Base-by-base conservation (phyloP, 495 filamentous ascomycete genomes). In the Entonaema liquescens region DNA sequence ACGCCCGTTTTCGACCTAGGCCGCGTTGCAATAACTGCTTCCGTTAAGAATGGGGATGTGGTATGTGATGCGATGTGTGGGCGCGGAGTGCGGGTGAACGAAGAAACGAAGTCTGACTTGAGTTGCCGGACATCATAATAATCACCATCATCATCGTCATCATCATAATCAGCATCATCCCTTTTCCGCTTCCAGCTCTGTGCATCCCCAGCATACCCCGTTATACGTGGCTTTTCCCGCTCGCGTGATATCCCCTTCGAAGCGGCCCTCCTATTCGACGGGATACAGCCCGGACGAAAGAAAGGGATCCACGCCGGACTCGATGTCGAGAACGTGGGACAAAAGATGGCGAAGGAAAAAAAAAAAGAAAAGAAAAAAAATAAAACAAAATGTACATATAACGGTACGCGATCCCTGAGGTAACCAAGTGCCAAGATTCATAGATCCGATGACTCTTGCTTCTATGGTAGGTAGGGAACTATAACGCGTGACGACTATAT, bases 121-220 rank as follows among this genome's bases (percentile, higher is more conserved):
- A n/a, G 8, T 47, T 47, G 42, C 42, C 42, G 19, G 42, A 11
- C 9, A 23, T 47, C 42, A 23, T 17, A n/a, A 47, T 11, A n/a
- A 47, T 47, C 42, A 44, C 17, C 42, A 21, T 21, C 31, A 36
- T 28, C 35, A 23, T 23, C 42, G 2, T 9, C 42, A 23, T 47
- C 17, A 23, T 17, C n/a, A 47, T 21, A 7, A 44, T 44, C 40
- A 44, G 19, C 42, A 47, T 47, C 31, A 36, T 26, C 28, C 42
- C 38, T 38, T 72, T 67, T 57, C 70, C 65, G 35, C 38, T 65
- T 69, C 57, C 33, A 66, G 65, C 62, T 40, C 57, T 52, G n/a
- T 73, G 70, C 70, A 73, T 65, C 50, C 29, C 31, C 31, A 33
- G 11, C 31, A 6, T 3, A 5, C 31, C 31, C 36, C n/a, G 13